phyloP scores from a whole-genome alignment of 2,329 filamentous ascomycete species.

The Calonectria ilicicola region DNA sequence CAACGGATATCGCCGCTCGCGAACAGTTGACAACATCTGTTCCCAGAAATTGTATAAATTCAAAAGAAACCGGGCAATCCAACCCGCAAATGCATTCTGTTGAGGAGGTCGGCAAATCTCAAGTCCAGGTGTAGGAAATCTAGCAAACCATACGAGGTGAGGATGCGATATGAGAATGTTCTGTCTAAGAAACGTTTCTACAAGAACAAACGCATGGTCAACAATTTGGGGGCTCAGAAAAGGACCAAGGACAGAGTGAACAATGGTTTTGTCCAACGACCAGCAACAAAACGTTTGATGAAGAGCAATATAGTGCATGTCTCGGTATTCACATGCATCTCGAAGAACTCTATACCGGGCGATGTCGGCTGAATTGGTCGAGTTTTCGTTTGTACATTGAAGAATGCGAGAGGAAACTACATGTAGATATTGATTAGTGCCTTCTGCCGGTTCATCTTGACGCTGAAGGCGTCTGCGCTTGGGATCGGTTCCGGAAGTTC shows the following conservation, averaged over 20 bases:
- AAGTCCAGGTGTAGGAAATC: conserved; percentile 37
- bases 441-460: not conserved
- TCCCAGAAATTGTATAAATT: conserved; percentile 39
- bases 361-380: conserved; percentile 52
- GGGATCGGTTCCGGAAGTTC: not conserved
- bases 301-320: conserved; percentile 73
- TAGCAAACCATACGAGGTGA: conserved; percentile 46
- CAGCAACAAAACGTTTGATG: conserved; percentile 75
- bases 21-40: conserved; percentile 18
- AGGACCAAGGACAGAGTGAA: conserved; percentile 40
- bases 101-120: conserved; percentile 25
- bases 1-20: conserved; percentile 42
- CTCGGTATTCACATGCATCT: conserved; percentile 66
- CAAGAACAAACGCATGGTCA: conserved; percentile 36
- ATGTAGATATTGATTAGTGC: conserved; percentile 14
- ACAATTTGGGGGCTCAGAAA: conserved; percentile 18
- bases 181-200: conserved; percentile 36
- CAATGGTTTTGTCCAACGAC: conserved; percentile 54
- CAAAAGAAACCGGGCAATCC: conserved; percentile 40
- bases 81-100: conserved; percentile 2
- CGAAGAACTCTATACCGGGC: conserved; percentile 66
- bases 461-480: conserved; percentile 31
- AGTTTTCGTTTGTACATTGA: conserved; percentile 19
- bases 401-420: conserved; percentile 37
- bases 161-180: conserved; percentile 35